Conservation (phyloP, 192 early-diverging fungal species). For the Spinellus fusiger region DNA sequence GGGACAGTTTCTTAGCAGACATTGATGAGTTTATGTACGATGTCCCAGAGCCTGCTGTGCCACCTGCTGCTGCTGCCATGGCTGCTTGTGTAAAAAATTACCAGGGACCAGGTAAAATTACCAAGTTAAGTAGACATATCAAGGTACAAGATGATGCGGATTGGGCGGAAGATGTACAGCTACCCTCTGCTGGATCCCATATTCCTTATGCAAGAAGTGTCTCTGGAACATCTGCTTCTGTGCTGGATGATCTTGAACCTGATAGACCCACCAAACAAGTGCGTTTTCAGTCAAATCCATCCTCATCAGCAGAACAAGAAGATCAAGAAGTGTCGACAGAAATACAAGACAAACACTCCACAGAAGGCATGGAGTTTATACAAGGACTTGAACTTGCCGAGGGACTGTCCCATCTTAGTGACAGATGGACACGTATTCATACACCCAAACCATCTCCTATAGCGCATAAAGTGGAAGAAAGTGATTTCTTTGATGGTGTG, state of each 20-base stretch:
- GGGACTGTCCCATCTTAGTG: background rate
- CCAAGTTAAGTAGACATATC: background rate
- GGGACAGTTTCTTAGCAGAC: background rate
- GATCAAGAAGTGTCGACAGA: background rate
- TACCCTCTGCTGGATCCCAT: background rate
- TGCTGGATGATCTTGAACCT: background rate
- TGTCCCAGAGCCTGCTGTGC: background rate
- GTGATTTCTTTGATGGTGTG: constrained; percentile 8
- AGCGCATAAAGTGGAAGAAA: background rate
- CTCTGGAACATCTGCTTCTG: background rate
- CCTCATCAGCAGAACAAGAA: background rate
- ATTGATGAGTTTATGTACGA: constrained; percentile 15
- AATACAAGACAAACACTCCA: too few relatives aligned
- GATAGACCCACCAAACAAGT: background rate
- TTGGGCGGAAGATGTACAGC: constrained; percentile 13
- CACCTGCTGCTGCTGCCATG: background rate
- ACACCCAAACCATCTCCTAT: background rate
- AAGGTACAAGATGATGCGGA: constrained; percentile 7
- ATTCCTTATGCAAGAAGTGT: background rate
- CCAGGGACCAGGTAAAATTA: background rate
- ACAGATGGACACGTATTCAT: background rate
- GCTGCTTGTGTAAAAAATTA: background rate
- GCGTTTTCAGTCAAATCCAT: background rate
- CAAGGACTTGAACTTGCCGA: too few relatives aligned
- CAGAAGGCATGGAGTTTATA: too few relatives aligned